Base-by-base conservation (phyloP, 1,284 basidiomycete genomes). In the Puccinia novopanici region DNA sequence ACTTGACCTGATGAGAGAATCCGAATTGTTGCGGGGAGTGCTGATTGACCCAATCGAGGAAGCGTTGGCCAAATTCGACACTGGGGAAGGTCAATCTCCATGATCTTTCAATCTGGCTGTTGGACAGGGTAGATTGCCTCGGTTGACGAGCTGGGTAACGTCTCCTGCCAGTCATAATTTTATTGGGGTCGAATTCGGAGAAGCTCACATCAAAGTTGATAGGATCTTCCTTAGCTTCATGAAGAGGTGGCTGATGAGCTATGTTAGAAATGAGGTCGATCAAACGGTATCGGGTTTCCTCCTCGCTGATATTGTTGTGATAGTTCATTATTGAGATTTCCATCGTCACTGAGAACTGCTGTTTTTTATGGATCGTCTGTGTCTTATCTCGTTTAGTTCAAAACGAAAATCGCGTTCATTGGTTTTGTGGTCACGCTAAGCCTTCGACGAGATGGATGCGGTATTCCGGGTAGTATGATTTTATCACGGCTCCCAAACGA, bases 191-290 rank as follows among this genome's bases (percentile, higher is more conserved):
- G 54, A 45, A 52, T 24, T 24, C 12, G n/a, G n/a, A 27, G 24
- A 74, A 74, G 52, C 4, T 27, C n/a, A 76, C 12, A 48, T 76
- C 74, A 50, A 76, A 76, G 57, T 76, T 76, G 37, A 76, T 76
- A n/a, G 45, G 59, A 22, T 2, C 57, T 2, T 76, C 74, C 30
- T 24, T 34, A 40, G 40, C 3, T 30, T n/a, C 22, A 15, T 27
- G n/a, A 34, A 76, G 59, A n/a, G 74, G 74, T 22, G 59, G 61
- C 4, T 76, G 55, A 61, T 76, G 74, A 19, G 48, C 74, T 19
- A 76, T 52, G 59, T 63, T 63, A 22, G 74, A 76, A 42, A 76
- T 76, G 19, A 50, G 45, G 22, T 63, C 57, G 27, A 76, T 76
- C 45, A 76, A 52, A 19, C 57, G 45, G 42, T 24, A 45, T 48